These are phyloP conservation scores for Gynostemma pentaphyllum DNA, from an alignment of 306 rosid species.

Conservation along the genomic window DNA sequence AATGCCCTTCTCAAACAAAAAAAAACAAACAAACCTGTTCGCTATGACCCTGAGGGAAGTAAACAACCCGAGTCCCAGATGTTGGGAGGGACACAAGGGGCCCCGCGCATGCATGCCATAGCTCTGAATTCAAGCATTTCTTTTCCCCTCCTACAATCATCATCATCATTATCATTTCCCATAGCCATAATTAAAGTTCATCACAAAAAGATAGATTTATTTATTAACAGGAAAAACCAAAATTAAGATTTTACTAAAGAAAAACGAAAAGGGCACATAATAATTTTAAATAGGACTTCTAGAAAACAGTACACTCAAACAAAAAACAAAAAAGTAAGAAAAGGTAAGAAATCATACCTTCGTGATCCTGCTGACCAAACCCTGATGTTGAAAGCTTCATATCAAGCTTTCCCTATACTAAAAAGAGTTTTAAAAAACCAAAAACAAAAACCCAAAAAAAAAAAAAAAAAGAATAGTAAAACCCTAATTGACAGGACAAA, in stretches of 20 bases:
- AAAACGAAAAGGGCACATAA: conserved; percentile 1
- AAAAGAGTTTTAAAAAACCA: neutral
- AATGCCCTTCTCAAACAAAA: neutral
- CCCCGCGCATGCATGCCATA: conserved; percentile 97
- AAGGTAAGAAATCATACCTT: conserved; percentile 44
- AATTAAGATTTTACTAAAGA: neutral
- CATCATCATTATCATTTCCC: conserved; percentile 12
- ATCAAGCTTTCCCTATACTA: conserved; percentile 36
- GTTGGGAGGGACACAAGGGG: conserved; percentile 74
- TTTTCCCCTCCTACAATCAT: conserved; percentile 51
- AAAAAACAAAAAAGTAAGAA: conserved; percentile 7
- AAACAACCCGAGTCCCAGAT: conserved; percentile 63
- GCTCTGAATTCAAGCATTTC: conserved; percentile 85
- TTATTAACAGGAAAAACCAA: neutral
- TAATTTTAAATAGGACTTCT: neutral
- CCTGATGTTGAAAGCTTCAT: conserved; percentile 88
- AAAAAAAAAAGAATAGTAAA: conserved; percentile 23
- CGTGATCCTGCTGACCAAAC: conserved; percentile 68
- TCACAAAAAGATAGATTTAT: conserved; percentile 3
- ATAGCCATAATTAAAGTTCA: conserved; percentile 5
- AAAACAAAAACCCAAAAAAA: too few species aligned
- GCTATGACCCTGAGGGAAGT: conserved; percentile 94
- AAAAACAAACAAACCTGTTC: conserved; percentile 42
- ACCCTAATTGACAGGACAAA: conserved; percentile 35
- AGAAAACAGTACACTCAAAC: conserved; percentile 3